A percentile compares a stretch with the other conserved stretches of the same genome.
Evolutionary conservation across 2,329 filamentous ascomycete genomes (phyloP).

Genomic region (Falciphora oryzae): DNA sequence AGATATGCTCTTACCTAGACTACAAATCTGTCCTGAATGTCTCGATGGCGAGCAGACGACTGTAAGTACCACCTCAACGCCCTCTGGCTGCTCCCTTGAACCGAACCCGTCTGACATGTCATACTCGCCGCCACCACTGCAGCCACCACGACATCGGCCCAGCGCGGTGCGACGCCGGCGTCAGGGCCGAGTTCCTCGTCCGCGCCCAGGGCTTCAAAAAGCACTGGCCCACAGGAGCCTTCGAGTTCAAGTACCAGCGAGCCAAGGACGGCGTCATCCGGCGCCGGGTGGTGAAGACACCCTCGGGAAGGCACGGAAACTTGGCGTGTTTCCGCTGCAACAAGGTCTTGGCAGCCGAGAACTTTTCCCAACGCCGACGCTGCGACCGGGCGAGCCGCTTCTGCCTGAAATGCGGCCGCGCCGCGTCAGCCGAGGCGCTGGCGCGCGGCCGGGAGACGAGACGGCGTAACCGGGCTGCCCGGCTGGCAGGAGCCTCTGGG

Average conservation of each 20-base stretch:
- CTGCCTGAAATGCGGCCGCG: slow-evolving; percentile 1
- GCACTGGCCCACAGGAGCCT: background rate
- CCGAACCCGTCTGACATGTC: background rate
- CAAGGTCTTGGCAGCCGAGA: background rate
- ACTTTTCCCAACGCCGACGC: background rate
- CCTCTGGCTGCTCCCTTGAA: background rate
- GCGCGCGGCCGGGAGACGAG: background rate
- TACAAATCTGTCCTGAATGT: background rate
- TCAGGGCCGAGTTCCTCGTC: background rate
- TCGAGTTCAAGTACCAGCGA: background rate
- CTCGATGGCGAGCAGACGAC: background rate
- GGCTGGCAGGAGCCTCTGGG: background rate
- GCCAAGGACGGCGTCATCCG: no score
- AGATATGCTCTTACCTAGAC: background rate
- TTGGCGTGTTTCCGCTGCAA: background rate
- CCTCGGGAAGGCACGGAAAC: background rate
- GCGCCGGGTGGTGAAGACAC: background rate
- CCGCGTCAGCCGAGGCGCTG: background rate
- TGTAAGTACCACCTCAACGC: background rate
- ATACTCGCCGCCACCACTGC: background rate
- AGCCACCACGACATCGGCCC: slow-evolving; percentile 3
- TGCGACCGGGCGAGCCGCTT: background rate
- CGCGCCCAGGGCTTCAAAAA: background rate
- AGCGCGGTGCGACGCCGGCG: background rate
- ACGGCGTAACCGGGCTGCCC: background rate